Evolutionary conservation across 2,329 filamentous ascomycete genomes (phyloP).

Genomic region (Penicillium vulpinum): DNA sequence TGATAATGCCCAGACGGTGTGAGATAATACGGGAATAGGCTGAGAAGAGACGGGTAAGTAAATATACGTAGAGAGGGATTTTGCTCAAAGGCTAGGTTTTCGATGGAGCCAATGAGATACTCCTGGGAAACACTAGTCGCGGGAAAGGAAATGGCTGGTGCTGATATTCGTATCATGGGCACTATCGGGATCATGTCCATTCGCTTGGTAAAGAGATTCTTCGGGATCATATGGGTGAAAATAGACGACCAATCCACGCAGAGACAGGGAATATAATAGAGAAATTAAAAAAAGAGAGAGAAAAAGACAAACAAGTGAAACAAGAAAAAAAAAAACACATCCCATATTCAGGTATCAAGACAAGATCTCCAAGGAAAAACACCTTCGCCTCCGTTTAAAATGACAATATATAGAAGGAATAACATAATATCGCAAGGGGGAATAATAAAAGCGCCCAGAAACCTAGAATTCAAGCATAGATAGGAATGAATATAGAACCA

Average conservation of each 20-base stretch:
- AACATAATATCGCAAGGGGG: constrained; percentile 10
- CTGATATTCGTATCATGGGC: constrained; percentile 3
- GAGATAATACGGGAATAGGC: neutral
- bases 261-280: neutral
- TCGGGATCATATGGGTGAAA: constrained; percentile 1
- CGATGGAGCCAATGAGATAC: constrained; percentile 2
- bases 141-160: neutral
- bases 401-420: constrained; percentile 11
- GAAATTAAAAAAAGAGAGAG: neutral
- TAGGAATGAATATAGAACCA: constrained; percentile 10
- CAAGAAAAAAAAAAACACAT: constrained; percentile 6
- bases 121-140: constrained; percentile 1
- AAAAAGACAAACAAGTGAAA: too few species aligned
- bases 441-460: constrained; percentile 15
- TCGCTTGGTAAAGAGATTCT: neutral
- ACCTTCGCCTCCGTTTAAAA: constrained; percentile 21
- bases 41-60: neutral
- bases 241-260: constrained; percentile 5
- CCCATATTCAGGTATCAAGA: constrained; percentile 23
- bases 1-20: neutral
- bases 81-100: neutral
- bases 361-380: constrained; percentile 13
- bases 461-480: neutral
- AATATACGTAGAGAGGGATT: neutral
- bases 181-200: neutral